Base-by-base conservation (phyloP, 768 basidiomycete genomes). In the Butyriboletus loyo region DNA sequence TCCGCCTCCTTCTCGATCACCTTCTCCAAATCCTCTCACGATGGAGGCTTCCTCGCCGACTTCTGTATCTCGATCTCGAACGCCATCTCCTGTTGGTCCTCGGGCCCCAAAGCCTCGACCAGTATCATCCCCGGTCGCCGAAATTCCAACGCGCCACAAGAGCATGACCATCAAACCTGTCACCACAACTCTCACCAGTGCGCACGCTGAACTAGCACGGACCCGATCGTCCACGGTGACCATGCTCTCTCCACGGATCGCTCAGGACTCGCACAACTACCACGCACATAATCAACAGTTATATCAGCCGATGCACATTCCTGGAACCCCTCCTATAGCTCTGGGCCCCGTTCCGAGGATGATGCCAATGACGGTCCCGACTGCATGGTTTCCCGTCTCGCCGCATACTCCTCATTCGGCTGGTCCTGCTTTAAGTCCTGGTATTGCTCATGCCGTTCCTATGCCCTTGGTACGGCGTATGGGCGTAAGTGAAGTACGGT, bases 71-170 rank as follows among this genome's bases (percentile, higher is more conserved):
- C 73, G 75, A 39, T 71, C 75, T 43, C 72, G 76, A 38, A 73
- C 78, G 3, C 68, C 75, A 6, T 79, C 79, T 21, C 80, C 81
- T n/a, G 69, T 72, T 21, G 81, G 81, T 15, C 80, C 82, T 7
- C 75, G 82, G 5, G 67, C 75, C 14, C 67, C 49, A 47, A 71
- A 53, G 55, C 52, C 55, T 34, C 66, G 67, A 19, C 71, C 66
- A 1, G 53, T 66, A 43, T 66, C 67, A 7, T 67, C 71, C 21
- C 71, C 64, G 1, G 59, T 56, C 1, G 52, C 59, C 21, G 64
- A 66, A 40, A 65, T 56, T 14, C 68, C 66, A 1, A 61, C 62
- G 11, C 65, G 64, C 11, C 69, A 67, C 42, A 70, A 57, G 62
- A 71, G 69, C 43, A 67, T 69, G 67, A 47, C 59, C 15, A 58